Base-by-base conservation (phyloP, 345 rosid genomes). In the Aurinia saxatilis region DNA sequence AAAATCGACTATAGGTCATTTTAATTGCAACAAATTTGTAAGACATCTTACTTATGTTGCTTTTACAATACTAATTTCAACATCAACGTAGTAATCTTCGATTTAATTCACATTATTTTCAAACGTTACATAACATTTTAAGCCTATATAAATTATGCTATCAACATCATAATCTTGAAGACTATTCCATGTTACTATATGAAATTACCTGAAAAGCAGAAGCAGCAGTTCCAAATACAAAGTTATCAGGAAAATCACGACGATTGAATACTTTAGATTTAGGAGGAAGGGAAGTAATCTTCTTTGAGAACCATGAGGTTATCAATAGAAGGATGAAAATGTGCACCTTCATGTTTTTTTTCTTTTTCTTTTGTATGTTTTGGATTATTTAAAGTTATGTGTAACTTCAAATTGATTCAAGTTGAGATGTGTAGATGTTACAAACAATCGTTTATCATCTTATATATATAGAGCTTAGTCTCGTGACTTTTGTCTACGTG, bases 221-320 rank as follows among this genome's bases (percentile, higher is more conserved):
- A 30, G 71, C 21, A 42, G 78, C 75, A 10, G 78, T 68, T 52
- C 78, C 78, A 48, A 74, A 74, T 29, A 74, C 45, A 68, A 76
- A 73, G 54, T 62, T 58, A 31, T 25, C 27, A 2, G 65, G 63
- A 46, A 75, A 56, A 48, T 23, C 40, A 58, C 12, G 36, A 19
- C 76, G 67, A 11, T 21, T 25, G 1, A 72, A 5, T 13, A 44
- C 50, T 60, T 9, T 34, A 30, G 71, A 40, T 18, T 70, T 50
- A 31, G 15, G 18, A 54, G 67, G 33, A 34, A 60, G 12, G 2
- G 62, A 60, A 25, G 25, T 52, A 27, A 69, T 53, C 41, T 69
- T 69, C 61, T 53, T 60, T 1, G 67, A 51, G 2, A 60, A 37
- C 67, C 73, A 68, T 41, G 48, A 42, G 61, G 45, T 10, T 60